A percentile compares a stretch with the other conserved stretches of the same genome.
Evolutionary conservation across 768 basidiomycete species (phyloP).

Genomic region (Amanita inopinata): DNA sequence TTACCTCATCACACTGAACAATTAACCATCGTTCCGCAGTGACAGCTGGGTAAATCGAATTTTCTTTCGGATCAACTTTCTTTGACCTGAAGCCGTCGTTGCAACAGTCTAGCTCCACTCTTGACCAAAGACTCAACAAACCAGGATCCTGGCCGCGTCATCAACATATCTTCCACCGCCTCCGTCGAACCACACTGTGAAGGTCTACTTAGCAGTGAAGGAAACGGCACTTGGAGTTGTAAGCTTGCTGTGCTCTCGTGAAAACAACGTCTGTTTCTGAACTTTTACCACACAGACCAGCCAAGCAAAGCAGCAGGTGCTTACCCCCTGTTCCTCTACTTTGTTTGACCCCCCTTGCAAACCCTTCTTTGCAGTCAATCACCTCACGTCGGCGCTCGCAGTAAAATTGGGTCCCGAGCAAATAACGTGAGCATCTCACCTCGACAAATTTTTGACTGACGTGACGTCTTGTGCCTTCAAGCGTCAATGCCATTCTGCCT

Average conservation of each 20-base stretch:
- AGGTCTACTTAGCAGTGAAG: conserved; percentile 38
- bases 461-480: conserved; percentile 16
- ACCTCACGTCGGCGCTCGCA: conserved; percentile 66
- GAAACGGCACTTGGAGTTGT: conserved; percentile 76
- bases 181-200: conserved; percentile 45
- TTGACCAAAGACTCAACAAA: conserved; percentile 57
- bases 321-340: neutral
- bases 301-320: conserved; percentile 75
- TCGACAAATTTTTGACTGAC: conserved; percentile 7
- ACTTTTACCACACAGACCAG: conserved; percentile 38
- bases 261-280: conserved; percentile 1
- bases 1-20: no score
- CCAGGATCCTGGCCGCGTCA: conserved; percentile 61
- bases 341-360: neutral
- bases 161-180: conserved; percentile 74
- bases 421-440: conserved; percentile 47
- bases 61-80: neutral
- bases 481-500: conserved; percentile 78
- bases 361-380: conserved; percentile 43
- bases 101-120: conserved; percentile 40
- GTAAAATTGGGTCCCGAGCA: conserved; percentile 47
- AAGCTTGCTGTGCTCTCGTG: conserved; percentile 21
- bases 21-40: no score
- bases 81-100: neutral
- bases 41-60: conserved; percentile 5